Conservation (phyloP, 2,329 filamentous ascomycete genomes). For the Neofusicoccum ribis region DNA sequence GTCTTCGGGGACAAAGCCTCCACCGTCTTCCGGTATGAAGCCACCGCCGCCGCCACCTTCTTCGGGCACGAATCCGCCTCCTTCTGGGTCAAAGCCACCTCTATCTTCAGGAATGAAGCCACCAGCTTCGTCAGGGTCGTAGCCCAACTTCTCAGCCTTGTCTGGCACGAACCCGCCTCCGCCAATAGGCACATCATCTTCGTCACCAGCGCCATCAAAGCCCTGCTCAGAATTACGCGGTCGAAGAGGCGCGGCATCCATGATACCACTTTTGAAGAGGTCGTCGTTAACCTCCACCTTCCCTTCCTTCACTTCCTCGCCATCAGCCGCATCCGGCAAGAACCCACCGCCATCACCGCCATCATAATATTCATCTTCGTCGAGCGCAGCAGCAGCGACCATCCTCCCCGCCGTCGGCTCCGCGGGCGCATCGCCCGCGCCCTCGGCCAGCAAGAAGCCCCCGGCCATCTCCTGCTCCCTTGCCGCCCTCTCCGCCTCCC, state of each 20-base stretch:
- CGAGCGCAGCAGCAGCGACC: neutral
- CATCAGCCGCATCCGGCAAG: constrained; percentile 26
- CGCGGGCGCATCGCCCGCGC: constrained; percentile 47
- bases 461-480: constrained; percentile 27
- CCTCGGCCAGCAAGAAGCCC: constrained; percentile 50
- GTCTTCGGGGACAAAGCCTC: constrained; percentile 20
- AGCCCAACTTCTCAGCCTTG: constrained; percentile 22
- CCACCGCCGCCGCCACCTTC: constrained; percentile 38
- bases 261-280: neutral
- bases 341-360: constrained; percentile 23
- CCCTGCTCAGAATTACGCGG: constrained; percentile 1
- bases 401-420: constrained; percentile 25
- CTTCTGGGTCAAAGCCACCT: constrained; percentile 19
- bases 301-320: constrained; percentile 19
- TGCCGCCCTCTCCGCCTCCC: constrained; percentile 20
- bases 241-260: neutral
- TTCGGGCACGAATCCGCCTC: neutral
- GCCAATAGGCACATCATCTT: neutral
- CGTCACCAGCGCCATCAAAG: neutral
- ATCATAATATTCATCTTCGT: neutral
- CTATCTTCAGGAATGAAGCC: constrained; percentile 26
- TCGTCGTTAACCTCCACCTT: neutral
- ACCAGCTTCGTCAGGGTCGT: constrained; percentile 21
- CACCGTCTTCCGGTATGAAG: constrained; percentile 29
- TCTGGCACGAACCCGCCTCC: constrained; percentile 26